Evolutionary conservation across 1,284 basidiomycete species (phyloP).

Genomic region (Ustilago nuda): DNA sequence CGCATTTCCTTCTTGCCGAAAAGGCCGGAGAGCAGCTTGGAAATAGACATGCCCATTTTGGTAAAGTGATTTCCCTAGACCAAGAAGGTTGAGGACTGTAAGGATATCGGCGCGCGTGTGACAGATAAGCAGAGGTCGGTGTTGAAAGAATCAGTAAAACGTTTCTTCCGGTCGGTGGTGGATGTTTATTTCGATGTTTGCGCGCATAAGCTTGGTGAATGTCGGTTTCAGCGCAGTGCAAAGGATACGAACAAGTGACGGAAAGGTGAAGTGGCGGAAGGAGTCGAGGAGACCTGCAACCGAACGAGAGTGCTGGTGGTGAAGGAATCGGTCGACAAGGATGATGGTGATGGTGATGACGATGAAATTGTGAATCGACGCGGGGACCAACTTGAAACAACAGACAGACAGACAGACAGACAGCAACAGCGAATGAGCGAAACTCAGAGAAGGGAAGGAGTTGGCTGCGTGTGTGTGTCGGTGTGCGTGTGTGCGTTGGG

Average conservation of each 20-base stretch:
- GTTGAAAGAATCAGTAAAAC: slow-evolving; percentile 27
- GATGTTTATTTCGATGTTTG: not conserved
- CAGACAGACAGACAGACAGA: slow-evolving; percentile 9
- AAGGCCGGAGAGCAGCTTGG: slow-evolving; percentile 68
- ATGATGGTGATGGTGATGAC: slow-evolving; percentile 25
- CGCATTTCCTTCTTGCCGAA: slow-evolving; percentile 70
- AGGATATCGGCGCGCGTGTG: too few species aligned
- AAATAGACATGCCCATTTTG: slow-evolving; percentile 68
- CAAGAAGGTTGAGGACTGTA: slow-evolving; percentile 37
- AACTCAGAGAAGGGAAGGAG: slow-evolving; percentile 15
- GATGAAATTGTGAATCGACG: slow-evolving; percentile 29
- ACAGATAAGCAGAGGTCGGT: slow-evolving; percentile 1
- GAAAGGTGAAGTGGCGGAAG: slow-evolving; percentile 1
- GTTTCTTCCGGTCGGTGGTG: not conserved
- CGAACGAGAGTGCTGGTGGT: not conserved
- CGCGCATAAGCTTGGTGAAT: not conserved
- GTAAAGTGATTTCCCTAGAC: slow-evolving; percentile 31
- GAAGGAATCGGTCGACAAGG: slow-evolving; percentile 14
- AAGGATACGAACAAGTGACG: slow-evolving; percentile 28
- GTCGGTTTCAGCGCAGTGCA: not conserved
- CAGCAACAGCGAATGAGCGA: slow-evolving; percentile 9
- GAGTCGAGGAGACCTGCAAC: slow-evolving; percentile 7
- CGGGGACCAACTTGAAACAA: slow-evolving; percentile 26
- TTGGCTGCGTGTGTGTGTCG: slow-evolving; percentile 7
- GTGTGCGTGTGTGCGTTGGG: slow-evolving; percentile 5